These are phyloP conservation scores for Pisolithus orientalis DNA, from an alignment of 768 basidiomycete genomes.

Conservation along the genomic window DNA sequence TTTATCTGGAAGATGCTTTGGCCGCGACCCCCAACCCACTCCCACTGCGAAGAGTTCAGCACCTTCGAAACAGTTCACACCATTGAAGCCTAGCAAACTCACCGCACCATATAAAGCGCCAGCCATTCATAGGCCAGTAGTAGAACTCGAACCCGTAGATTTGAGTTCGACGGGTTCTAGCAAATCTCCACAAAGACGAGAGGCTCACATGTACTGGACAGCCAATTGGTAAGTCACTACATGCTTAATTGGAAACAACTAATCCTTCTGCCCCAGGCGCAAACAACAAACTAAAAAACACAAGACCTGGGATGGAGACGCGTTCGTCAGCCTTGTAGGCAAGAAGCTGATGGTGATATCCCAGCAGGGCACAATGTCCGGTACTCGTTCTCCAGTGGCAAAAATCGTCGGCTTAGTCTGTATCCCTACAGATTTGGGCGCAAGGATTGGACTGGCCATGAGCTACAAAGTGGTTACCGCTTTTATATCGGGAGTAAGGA, in stretches of 20 bases:
- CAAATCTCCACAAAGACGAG: constrained; percentile 3
- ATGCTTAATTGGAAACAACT: constrained; percentile 1
- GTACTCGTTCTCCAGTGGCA: not conserved
- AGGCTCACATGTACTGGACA: constrained; percentile 46
- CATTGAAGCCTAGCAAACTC: constrained; percentile 25
- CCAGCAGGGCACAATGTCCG: constrained; percentile 65
- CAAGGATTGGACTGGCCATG: constrained; percentile 52
- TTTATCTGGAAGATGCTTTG: constrained; percentile 62
- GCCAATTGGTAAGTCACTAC: constrained; percentile 53
- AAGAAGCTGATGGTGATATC: constrained; percentile 56
- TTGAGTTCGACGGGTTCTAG: constrained; percentile 20
- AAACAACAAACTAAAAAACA: constrained; percentile 69
- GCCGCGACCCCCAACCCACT: constrained; percentile 22
- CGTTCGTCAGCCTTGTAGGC: constrained; percentile 46
- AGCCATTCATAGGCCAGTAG: constrained; percentile 17
- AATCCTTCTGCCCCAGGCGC: constrained; percentile 42
- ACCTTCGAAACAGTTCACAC: constrained; percentile 25
- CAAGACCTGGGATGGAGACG: constrained; percentile 84
- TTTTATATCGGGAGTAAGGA: constrained; percentile 53
- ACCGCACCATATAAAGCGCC: constrained; percentile 18
- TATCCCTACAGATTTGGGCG: constrained; percentile 48
- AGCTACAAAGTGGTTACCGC: constrained; percentile 34
- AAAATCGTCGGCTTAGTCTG: constrained; percentile 5
- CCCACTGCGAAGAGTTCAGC: constrained; percentile 24
- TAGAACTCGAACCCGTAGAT: constrained; percentile 38